Conservation (phyloP, 148 eudicot genomes). For the Polygonum aviculare region DNA sequence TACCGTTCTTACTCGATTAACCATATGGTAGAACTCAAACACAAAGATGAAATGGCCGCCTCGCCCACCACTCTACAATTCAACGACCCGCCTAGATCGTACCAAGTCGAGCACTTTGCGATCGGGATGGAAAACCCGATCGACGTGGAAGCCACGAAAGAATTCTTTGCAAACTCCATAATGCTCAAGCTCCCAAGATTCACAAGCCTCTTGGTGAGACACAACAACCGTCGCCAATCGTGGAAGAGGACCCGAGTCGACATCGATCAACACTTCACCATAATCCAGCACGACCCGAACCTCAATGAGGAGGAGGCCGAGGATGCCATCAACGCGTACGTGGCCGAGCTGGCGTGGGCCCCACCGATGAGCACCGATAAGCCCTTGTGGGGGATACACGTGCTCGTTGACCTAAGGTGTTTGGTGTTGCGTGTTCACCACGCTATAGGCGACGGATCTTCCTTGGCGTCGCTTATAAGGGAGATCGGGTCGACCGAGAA, state of each 20-base stretch:
- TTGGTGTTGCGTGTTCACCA: slow-evolving; percentile 48
- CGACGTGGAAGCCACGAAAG: slow-evolving; percentile 25
- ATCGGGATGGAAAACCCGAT: slow-evolving; percentile 27
- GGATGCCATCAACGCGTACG: slow-evolving; percentile 30
- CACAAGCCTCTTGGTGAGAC: slow-evolving; percentile 41
- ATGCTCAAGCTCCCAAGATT: slow-evolving; percentile 49
- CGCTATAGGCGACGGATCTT: slow-evolving; percentile 58
- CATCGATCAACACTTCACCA: slow-evolving; percentile 44
- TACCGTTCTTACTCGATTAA: slow-evolving; percentile 18
- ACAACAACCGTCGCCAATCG: slow-evolving; percentile 26
- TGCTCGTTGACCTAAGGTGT: slow-evolving; percentile 34
- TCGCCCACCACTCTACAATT: not conserved
- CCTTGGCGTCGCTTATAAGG: slow-evolving; percentile 50
- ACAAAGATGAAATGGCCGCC: not conserved
- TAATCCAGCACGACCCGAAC: slow-evolving; percentile 5
- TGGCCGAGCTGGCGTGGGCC: slow-evolving; percentile 44
- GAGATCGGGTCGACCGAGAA: slow-evolving; percentile 11
- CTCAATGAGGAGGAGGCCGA: slow-evolving; percentile 9
- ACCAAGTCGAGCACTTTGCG: slow-evolving; percentile 43
- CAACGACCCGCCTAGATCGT: not conserved
- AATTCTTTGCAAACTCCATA: slow-evolving; percentile 25
- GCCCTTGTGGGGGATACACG: slow-evolving; percentile 68
- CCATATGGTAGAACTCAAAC: not conserved
- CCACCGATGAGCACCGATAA: slow-evolving; percentile 41
- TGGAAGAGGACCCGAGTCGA: slow-evolving; percentile 39